Evolutionary conservation across 2,329 filamentous ascomycete species (phyloP).

Genomic region (Penicillium italicum): DNA sequence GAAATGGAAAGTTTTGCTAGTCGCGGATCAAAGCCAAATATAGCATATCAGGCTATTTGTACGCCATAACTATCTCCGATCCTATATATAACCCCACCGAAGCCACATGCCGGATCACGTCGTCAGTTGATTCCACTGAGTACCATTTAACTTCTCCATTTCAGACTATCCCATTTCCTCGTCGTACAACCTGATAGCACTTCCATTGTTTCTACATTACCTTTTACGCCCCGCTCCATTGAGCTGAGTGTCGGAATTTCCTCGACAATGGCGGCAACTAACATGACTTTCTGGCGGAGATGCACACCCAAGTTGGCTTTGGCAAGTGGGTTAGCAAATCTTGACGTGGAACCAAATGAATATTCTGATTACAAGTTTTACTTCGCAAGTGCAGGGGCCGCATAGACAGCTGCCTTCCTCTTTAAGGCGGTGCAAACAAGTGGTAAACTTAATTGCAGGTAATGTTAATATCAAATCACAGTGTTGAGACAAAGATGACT

Average conservation of each 20-base stretch:
- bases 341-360: too few relatives aligned
- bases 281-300: neutral
- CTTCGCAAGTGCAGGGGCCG: too few relatives aligned
- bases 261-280: neutral
- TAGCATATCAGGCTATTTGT: neutral
- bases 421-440: neutral
- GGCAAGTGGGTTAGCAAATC: neutral
- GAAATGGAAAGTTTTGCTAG: neutral
- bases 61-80: neutral
- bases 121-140: neutral
- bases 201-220: neutral
- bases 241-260: neutral
- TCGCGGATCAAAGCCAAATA: neutral
- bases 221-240: neutral
- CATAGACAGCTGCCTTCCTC: too few relatives aligned
- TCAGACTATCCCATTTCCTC: neutral
- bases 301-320: neutral
- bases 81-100: neutral
- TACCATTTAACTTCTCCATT: too few relatives aligned
- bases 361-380: too few relatives aligned
- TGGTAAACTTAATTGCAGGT: neutral
- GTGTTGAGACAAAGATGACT: neutral
- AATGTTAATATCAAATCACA: neutral
- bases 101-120: neutral
- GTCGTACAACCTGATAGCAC: neutral